phyloP scores from a whole-genome alignment of 345 rosid species.

The Camelina sativa region DNA sequence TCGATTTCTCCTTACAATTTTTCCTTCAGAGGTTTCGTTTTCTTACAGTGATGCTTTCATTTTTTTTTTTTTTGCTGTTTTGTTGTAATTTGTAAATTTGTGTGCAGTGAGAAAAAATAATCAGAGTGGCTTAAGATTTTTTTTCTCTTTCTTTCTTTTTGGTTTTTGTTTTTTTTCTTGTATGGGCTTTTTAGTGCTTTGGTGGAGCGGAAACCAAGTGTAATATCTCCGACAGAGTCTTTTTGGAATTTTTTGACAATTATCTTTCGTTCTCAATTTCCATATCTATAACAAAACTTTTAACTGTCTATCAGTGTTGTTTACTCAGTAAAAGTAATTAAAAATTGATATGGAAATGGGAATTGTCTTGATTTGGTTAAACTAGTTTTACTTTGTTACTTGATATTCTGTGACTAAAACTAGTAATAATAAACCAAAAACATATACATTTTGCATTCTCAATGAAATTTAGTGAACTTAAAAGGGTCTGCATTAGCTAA shows the following conservation, averaged over 20 bases:
- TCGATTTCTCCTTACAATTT: slow-evolving; percentile 30
- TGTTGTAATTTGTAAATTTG: slow-evolving; percentile 72
- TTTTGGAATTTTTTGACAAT: slow-evolving; percentile 6
- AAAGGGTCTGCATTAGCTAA: not conserved
- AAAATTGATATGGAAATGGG: not conserved
- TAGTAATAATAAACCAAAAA: not conserved
- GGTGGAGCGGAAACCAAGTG: slow-evolving; percentile 39
- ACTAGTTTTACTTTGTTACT: not conserved
- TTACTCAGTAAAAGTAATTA: not conserved
- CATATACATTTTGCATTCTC: not conserved
- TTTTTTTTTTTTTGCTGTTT: slow-evolving; percentile 45
- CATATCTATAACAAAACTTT: not conserved
- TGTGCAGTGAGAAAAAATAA: slow-evolving; percentile 69
- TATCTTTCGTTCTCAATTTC: not conserved
- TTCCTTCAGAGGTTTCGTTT: slow-evolving; percentile 29
- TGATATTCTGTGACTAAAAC: not conserved
- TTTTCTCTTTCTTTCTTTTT: not conserved
- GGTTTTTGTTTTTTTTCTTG: slow-evolving; percentile 1
- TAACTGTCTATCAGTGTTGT: not conserved
- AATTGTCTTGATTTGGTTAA: not conserved
- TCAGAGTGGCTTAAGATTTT: slow-evolving; percentile 52
- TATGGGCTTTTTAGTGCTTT: slow-evolving; percentile 32
- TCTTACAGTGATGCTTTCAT: slow-evolving; percentile 38
- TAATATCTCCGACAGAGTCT: slow-evolving; percentile 32
- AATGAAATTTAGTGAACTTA: not conserved